Base-by-base conservation (phyloP, 2,329 filamentous ascomycete species). In the Nemania serpens region DNA sequence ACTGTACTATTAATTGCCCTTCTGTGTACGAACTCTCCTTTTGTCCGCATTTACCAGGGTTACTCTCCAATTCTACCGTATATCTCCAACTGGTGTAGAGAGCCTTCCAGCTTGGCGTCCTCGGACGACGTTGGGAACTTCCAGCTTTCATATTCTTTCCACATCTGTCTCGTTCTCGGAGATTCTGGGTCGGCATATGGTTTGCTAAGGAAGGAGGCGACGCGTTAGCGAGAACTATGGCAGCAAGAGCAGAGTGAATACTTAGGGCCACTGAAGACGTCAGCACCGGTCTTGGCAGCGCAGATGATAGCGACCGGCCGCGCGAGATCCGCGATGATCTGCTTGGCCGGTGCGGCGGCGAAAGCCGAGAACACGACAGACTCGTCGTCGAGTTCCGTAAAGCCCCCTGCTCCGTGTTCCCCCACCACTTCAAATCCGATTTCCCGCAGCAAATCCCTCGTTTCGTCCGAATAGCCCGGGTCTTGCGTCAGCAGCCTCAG, bases 261-360 rank as follows among this genome's bases (percentile, higher is more conserved):
- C 49, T 33, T 34, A 53, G 37, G 25, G 2, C 46, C 7, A 17
- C 42, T 15, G 20, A 6, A 47, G 46, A 55, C 57, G 11, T 43
- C 47, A 37, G 36, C 18, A 13, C 33, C 18, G 5, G 49, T 60
- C 17, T 5, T 52, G 3, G 2, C 12, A 11, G 59, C 10, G 41
- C 39, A 51, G 51, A 55, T 25, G 46, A 67, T 58, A n/a, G 66
- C 33, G 34, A 43, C 69, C 6, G 76, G 76, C 46, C 71, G 73
- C 43, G 75, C 71, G 49, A 75, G 65, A 63, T 78, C 76, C n/a
- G 73, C 71, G 37, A 79, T 66, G 22, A 78, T 72, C 60, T 78
- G 73, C 49, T 74, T 75, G 5, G 77, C 68, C 0, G 76, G 73
- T 0, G 75, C 68, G 43, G 73, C 68, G 1, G 74, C 62, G 36